Percentiles rank a stretch among this genome's conserved stretches.
Evolutionary conservation across 2,329 filamentous ascomycete genomes (phyloP).

Genomic region (Tothia fuscella): DNA sequence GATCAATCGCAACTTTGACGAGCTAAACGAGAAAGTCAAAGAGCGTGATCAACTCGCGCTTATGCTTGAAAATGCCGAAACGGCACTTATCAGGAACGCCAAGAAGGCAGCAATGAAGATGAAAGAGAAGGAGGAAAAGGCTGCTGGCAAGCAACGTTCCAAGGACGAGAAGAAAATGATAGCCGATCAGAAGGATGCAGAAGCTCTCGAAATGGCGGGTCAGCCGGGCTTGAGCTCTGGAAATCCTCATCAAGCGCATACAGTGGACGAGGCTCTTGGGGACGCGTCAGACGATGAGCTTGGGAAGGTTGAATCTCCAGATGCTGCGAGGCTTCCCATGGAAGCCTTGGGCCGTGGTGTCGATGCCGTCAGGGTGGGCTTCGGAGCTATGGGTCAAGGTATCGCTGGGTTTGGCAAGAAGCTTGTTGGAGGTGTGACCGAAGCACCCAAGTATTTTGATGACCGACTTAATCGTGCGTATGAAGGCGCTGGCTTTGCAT

Average conservation of each 20-base stretch:
- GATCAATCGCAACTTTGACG: slow-evolving; percentile 83
- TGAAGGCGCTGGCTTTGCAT: slow-evolving; percentile 2
- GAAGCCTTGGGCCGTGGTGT: neutral
- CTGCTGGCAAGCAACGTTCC: slow-evolving; percentile 42
- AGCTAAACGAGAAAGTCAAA: slow-evolving; percentile 73
- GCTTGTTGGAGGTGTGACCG: slow-evolving; percentile 5
- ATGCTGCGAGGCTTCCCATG: neutral
- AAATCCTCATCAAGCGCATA: slow-evolving; percentile 44
- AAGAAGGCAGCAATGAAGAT: slow-evolving; percentile 69
- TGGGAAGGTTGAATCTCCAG: no score
- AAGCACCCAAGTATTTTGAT: slow-evolving; percentile 1
- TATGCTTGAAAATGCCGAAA: slow-evolving; percentile 70
- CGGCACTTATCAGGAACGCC: slow-evolving; percentile 65
- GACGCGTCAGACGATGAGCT: slow-evolving; percentile 1
- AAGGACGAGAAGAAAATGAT: slow-evolving; percentile 42
- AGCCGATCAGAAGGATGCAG: slow-evolving; percentile 36
- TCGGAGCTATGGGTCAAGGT: no score
- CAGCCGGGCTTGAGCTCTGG: slow-evolving; percentile 42
- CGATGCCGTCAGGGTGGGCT: neutral
- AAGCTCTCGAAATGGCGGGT: slow-evolving; percentile 40
- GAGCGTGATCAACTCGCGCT: slow-evolving; percentile 59
- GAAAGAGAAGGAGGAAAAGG: slow-evolving; percentile 51
- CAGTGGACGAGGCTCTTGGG: slow-evolving; percentile 15
- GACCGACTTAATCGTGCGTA: neutral
- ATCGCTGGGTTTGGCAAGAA: neutral